Percentiles rank a stretch among this genome's conserved stretches.
Evolutionary conservation across 1,284 basidiomycete genomes (phyloP).

Genomic region (Malassezia dermatis): DNA sequence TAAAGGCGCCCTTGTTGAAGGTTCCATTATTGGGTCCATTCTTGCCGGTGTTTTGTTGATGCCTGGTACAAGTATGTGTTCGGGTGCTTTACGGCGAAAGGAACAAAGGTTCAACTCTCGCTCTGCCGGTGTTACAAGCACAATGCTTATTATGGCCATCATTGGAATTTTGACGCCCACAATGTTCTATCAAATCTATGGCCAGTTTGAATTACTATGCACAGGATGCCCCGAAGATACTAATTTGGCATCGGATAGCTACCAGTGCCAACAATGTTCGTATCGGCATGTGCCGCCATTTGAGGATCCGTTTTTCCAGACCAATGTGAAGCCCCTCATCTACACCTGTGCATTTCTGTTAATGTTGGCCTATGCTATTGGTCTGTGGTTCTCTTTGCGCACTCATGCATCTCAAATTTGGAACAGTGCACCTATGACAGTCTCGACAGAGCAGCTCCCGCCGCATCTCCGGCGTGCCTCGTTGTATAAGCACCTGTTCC

Average conservation of each 20-base stretch:
- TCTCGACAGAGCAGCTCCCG: constrained; percentile 39
- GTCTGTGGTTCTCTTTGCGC: constrained; percentile 94
- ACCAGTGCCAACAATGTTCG: constrained; percentile 83
- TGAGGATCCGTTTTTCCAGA: constrained; percentile 89
- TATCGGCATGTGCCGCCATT: constrained; percentile 89
- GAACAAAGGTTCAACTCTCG: constrained; percentile 97
- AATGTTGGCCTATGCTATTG: constrained; percentile 86
- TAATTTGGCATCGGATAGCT: constrained; percentile 48
- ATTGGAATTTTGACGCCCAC: constrained; percentile 93
- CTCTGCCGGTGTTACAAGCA: constrained; percentile 93
- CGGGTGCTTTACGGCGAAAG: constrained; percentile 79
- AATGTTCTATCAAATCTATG: constrained; percentile 96
- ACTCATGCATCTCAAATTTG: constrained; percentile 98
- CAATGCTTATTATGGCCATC: constrained; percentile 99
- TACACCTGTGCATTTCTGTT: constrained; percentile 85
- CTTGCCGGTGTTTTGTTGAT: constrained; percentile 94
- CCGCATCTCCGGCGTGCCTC: constrained; percentile 56
- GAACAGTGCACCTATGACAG: constrained; percentile 57
- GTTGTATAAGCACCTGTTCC: constrained; percentile 60
- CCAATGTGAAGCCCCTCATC: constrained; percentile 83
- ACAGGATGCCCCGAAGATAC: constrained; percentile 63
- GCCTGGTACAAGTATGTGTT: constrained; percentile 94
- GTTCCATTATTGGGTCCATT: constrained; percentile 80
- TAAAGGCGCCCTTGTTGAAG: constrained; percentile 89
- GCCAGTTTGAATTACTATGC: constrained; percentile 91